Evolutionary conservation across 2,329 filamentous ascomycete genomes (phyloP), one percentile per base, ranked within the genome.

Genomic region (Aspergillus terreus): DNA sequence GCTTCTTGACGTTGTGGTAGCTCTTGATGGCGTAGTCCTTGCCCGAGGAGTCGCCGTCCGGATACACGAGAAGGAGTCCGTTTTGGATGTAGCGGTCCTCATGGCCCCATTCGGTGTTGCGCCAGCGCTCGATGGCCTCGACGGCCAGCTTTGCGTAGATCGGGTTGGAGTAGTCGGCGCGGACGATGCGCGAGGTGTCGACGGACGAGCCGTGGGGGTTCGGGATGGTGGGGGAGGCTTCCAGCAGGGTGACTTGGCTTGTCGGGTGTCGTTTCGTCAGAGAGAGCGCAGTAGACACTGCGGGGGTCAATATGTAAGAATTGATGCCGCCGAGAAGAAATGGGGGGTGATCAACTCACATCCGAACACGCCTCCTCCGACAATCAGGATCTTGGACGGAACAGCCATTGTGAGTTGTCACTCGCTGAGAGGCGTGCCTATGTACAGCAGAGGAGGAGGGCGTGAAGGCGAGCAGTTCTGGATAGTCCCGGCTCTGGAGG

Each of bases 91-190:
- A 76, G 33, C 74, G 66, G 9, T 70, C 74, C 17, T 75, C 66
- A 2, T 59, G 60, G 19, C 74, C 74, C 73, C 73, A 77, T 54
- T 66, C 67, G 11, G 71, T 72, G 44, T 70, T 67, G 80, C 81
- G 61, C 78, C 78, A 61, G 86, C 82, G 88, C 84, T 77, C 70
- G 63, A 89, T 87, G 1, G 91, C 90, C 33, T 82, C 76, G 15
- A 82, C 78, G 17, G 86, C 90, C 43, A 97, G 82, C 14, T 78
- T 74, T 5, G 90, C 82, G 71, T 97, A 97, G 19, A 85, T 81
- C 0, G 82, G 75, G 64, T 92, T 85, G 4, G 88, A 85, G 66
- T 97, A 97, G 77, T 97, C 92, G 35, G 85, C 79, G 32, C 83
- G 78, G 46, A 86, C 76, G 58, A 85, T 85, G 50, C 83, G 81